Conservation (phyloP, 192 early-diverging fungal species). For the Entomortierella lignicola region DNA sequence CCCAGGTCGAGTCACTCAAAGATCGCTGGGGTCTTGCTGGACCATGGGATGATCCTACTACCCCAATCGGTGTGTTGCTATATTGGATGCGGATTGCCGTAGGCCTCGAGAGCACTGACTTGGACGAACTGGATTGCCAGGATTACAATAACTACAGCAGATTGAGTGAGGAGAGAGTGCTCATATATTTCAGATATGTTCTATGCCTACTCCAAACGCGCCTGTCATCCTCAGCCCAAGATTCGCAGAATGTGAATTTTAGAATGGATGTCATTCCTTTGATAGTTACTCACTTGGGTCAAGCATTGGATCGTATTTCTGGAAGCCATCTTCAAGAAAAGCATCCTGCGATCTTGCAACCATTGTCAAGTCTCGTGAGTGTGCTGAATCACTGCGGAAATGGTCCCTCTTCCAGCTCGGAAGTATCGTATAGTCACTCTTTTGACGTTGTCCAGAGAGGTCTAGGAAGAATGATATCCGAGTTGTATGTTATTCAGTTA, state of each 20-base stretch:
- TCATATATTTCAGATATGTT: conserved; percentile 38
- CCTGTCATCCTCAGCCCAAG: conserved; percentile 37
- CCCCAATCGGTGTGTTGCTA: conserved; percentile 22
- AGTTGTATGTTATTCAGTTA: conserved; percentile 29
- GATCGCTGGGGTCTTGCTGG: conserved; percentile 24
- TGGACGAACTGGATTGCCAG: conserved; percentile 11
- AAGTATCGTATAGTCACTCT: conserved; percentile 1
- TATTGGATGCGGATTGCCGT: conserved; percentile 51
- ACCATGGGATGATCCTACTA: conserved; percentile 28
- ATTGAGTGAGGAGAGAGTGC: conserved; percentile 15
- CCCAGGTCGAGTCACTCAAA: conserved; percentile 13
- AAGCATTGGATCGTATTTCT: conserved; percentile 34
- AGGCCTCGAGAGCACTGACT: conserved; percentile 28
- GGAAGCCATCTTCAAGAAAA: conserved; percentile 7
- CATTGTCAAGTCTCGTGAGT: conserved; percentile 25
- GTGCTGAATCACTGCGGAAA: conserved; percentile 32
- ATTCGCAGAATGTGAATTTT: conserved; percentile 46
- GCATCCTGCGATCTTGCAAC: conserved; percentile 23
- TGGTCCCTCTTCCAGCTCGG: neutral
- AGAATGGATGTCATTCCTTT: conserved; percentile 19
- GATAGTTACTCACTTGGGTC: conserved; percentile 29
- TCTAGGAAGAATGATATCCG: conserved; percentile 25
- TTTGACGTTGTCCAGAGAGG: conserved; percentile 26
- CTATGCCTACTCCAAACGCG: conserved; percentile 29
- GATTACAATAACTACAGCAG: neutral